Evolutionary conservation across 805 yeast species (phyloP).

Genomic region (Wickerhamomyces canadensis): DNA sequence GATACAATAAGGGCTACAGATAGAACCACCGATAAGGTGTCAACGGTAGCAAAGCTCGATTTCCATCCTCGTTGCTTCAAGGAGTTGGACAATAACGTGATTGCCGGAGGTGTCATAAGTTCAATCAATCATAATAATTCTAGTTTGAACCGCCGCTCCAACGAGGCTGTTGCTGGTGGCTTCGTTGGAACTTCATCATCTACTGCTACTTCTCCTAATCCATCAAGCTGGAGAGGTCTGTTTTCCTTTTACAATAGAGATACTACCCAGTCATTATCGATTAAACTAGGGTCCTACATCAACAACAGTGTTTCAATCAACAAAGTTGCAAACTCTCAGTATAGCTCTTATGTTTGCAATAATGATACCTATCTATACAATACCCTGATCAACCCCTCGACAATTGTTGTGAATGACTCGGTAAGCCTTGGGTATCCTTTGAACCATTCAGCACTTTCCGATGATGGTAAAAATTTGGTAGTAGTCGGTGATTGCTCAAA

Average conservation of each 20-base stretch:
- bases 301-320: conserved; percentile 70
- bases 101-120: conserved; percentile 48
- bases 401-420: conserved; percentile 37
- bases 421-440: conserved; percentile 57
- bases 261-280: conserved; percentile 41
- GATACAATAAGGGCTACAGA: conserved; percentile 44
- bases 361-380: conserved; percentile 72
- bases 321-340: conserved; percentile 37
- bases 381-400: conserved; percentile 49
- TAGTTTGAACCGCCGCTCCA: conserved; percentile 3
- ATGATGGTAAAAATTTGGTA: conserved; percentile 50
- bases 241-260: conserved; percentile 51
- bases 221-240: conserved; percentile 50
- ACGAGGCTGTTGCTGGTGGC: background rate
- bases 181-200: conserved; percentile 5
- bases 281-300: conserved; percentile 72
- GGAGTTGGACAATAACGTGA: conserved; percentile 45
- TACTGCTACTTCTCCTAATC: conserved; percentile 2
- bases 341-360: conserved; percentile 67
- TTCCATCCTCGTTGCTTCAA: conserved; percentile 70
- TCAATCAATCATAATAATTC: conserved; percentile 23
- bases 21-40: conserved; percentile 28
- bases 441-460: conserved; percentile 68
- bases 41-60: conserved; percentile 43
- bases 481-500: conserved; percentile 77